Conservation (phyloP, 768 basidiomycete species). For the Cyclocybe cylindracea region DNA sequence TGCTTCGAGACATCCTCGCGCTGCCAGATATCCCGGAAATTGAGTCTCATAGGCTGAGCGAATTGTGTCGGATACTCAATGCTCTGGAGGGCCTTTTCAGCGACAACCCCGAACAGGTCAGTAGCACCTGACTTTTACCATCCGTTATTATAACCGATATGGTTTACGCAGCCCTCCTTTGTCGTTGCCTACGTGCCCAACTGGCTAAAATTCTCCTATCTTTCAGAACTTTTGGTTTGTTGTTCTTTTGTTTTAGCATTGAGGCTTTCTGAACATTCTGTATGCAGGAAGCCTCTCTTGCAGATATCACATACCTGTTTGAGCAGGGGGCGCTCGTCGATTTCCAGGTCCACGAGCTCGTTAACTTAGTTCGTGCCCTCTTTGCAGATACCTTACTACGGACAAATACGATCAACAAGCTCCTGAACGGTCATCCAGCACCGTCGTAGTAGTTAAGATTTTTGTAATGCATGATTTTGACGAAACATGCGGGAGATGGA, state of each 20-base stretch:
- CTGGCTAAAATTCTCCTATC: conserved; percentile 95
- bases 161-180: conserved; percentile 59
- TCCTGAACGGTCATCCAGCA: conserved; percentile 60
- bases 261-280: background rate
- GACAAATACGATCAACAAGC: conserved; percentile 77
- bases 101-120: conserved; percentile 60
- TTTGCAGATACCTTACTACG: conserved; percentile 87
- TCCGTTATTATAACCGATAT: background rate
- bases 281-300: conserved; percentile 83
- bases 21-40: conserved; percentile 85
- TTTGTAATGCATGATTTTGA: background rate
- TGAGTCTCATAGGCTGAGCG: conserved; percentile 82
- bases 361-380: conserved; percentile 77
- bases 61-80: conserved; percentile 78
- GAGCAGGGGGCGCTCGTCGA: conserved; percentile 90
- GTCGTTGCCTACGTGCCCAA: conserved; percentile 86
- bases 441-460: conserved; percentile 13
- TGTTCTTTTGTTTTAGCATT: conserved; percentile 26
- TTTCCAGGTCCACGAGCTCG: conserved; percentile 83
- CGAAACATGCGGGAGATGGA: too few relatives aligned
- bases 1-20: conserved; percentile 73
- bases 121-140: conserved; percentile 12
- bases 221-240: conserved; percentile 86
- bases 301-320: conserved; percentile 89
- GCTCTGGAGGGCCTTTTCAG: conserved; percentile 82